Percentiles rank a stretch among this genome's conserved stretches.
phyloP scores from a whole-genome alignment of 352 stramenopile genomes.

The Phytophthora citrophthora region DNA sequence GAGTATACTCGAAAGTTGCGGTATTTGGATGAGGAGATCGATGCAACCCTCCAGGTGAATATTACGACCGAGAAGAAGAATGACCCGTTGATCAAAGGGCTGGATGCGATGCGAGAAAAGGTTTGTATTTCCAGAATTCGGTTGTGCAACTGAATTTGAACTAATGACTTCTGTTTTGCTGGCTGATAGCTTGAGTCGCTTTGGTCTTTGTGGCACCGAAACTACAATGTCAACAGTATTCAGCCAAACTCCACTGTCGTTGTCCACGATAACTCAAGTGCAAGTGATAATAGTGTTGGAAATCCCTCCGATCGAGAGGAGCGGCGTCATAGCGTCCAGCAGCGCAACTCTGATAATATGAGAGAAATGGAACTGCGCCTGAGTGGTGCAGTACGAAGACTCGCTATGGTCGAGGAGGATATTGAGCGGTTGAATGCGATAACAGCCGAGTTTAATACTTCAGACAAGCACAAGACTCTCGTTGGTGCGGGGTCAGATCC shows the following conservation, averaged over 20 bases:
- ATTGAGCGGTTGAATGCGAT: conserved; percentile 59
- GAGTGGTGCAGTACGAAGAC: conserved; percentile 58
- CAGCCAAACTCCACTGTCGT: conserved; percentile 1
- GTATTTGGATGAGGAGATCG: conserved; percentile 73
- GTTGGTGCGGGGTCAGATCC: not conserved
- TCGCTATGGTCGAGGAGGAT: conserved; percentile 67
- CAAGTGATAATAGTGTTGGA: conserved; percentile 3
- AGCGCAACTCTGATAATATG: conserved; percentile 40
- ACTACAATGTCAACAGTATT: conserved; percentile 46
- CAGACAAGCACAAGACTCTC: conserved; percentile 14
- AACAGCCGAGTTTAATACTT: conserved; percentile 30
- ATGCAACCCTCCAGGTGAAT: conserved; percentile 71
- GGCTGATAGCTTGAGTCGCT: conserved; percentile 49
- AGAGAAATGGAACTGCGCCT: conserved; percentile 67
- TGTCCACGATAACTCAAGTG: conserved; percentile 4
- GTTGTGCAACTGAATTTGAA: not conserved
- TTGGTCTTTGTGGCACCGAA: conserved; percentile 74
- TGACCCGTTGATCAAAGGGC: conserved; percentile 71
- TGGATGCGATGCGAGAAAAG: conserved; percentile 76
- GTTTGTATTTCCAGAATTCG: conserved; percentile 17
- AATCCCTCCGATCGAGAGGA: conserved; percentile 14
- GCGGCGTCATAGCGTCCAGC: conserved; percentile 19
- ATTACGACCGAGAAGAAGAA: conserved; percentile 78
- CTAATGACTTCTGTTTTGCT: conserved; percentile 5
- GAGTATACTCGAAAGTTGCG: conserved; percentile 64